Conservation (phyloP, 2,329 filamentous ascomycete genomes). For the Pseudomassariella vexata region DNA sequence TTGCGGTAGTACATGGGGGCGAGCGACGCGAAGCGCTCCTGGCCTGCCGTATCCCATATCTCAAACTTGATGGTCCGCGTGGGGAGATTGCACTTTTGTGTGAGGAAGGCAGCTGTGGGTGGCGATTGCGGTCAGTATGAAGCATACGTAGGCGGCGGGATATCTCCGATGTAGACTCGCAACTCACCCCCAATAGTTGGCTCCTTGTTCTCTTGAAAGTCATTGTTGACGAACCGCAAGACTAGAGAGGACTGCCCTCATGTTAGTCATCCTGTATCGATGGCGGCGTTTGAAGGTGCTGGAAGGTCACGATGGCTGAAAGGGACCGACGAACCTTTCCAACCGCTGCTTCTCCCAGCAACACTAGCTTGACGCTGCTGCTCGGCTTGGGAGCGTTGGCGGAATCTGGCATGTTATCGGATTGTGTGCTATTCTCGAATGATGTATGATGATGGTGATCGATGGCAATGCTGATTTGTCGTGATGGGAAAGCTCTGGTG, state of each 20-base stretch:
- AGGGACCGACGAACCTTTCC: slow-evolving; percentile 75
- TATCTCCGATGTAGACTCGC: slow-evolving; percentile 7
- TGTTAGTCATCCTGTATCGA: slow-evolving; percentile 10
- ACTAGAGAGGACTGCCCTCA: slow-evolving; percentile 88
- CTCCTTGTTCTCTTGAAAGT: slow-evolving; percentile 99
- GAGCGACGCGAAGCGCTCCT: slow-evolving; percentile 93
- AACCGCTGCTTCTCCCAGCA: slow-evolving; percentile 94
- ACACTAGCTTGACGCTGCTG: slow-evolving; percentile 98
- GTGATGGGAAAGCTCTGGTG: no score
- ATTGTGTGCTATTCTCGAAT: no score
- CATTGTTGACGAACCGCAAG: slow-evolving; percentile 97
- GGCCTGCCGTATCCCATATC: slow-evolving; percentile 97
- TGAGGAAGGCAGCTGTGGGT: slow-evolving; percentile 80
- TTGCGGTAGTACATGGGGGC: slow-evolving; percentile 99
- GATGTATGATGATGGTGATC: no score
- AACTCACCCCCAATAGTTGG: slow-evolving; percentile 90
- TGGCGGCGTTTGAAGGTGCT: slow-evolving; percentile 1
- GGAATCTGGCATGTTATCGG: slow-evolving; percentile 61
- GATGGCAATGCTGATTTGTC: no score
- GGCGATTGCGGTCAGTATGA: no score
- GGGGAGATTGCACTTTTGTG: slow-evolving; percentile 96
- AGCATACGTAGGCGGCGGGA: slow-evolving; percentile 1
- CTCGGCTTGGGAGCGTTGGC: slow-evolving; percentile 81
- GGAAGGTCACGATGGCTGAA: not conserved
- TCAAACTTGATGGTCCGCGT: slow-evolving; percentile 88